phyloP scores from a whole-genome alignment of 768 basidiomycete genomes.

The Pholiota conissans region DNA sequence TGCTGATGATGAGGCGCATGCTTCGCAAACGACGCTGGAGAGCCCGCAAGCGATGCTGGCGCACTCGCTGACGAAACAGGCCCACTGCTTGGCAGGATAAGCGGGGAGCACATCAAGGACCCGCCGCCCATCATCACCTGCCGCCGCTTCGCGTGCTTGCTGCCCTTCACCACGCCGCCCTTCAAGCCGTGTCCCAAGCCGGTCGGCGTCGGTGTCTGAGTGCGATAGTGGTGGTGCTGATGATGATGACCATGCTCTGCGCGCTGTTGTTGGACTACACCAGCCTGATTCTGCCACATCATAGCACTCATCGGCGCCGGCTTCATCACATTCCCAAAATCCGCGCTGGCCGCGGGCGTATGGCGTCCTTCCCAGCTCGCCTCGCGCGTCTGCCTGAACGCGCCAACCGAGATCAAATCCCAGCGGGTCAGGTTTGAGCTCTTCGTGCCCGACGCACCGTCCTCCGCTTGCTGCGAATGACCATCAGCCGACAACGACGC shows the following conservation, averaged over 20 bases:
- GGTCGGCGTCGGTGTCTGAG: background rate
- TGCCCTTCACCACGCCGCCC: slow-evolving; percentile 18
- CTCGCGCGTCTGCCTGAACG: slow-evolving; percentile 65
- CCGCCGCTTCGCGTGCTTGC: slow-evolving; percentile 27
- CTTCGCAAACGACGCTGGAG: slow-evolving; percentile 39
- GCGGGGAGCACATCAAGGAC: slow-evolving; percentile 27
- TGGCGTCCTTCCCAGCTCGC: slow-evolving; percentile 33
- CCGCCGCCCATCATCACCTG: slow-evolving; percentile 25
- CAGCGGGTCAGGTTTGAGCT: slow-evolving; percentile 66
- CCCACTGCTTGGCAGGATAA: slow-evolving; percentile 35
- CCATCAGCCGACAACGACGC: background rate
- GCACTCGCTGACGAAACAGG: slow-evolving; percentile 31
- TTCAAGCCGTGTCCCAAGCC: slow-evolving; percentile 7
- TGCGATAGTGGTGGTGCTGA: background rate
- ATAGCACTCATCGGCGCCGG: slow-evolving; percentile 56
- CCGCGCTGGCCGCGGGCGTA: slow-evolving; percentile 28
- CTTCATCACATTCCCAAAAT: slow-evolving; percentile 52
- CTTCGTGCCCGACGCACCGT: slow-evolving; percentile 38
- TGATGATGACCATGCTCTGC: too few relatives aligned
- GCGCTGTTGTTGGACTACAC: too few relatives aligned
- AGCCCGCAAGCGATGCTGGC: slow-evolving; percentile 56
- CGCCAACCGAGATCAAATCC: slow-evolving; percentile 72
- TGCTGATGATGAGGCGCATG: slow-evolving; percentile 27
- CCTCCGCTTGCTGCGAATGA: slow-evolving; percentile 27
- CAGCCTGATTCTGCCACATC: slow-evolving; percentile 45